These are phyloP conservation scores for Miscanthus sacchariflorus DNA, from an alignment of 202 grass and related monocot species.

Conservation along the genomic window DNA sequence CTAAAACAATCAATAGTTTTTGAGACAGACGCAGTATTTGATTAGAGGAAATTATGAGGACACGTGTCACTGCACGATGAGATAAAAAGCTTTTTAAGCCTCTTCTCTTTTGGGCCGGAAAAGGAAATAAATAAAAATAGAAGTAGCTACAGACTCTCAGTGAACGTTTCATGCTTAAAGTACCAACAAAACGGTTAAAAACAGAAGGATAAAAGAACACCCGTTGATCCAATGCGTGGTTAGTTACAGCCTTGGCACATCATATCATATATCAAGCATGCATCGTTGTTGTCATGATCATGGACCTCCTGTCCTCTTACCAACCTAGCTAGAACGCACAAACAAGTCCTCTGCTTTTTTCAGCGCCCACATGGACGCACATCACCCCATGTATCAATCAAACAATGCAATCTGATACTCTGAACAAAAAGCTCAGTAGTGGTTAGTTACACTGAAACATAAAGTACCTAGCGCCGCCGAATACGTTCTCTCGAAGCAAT, in stretches of 20 bases:
- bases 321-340: slow-evolving; percentile 8
- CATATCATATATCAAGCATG: neutral
- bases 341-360: neutral
- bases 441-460: neutral
- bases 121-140: no score
- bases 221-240: neutral
- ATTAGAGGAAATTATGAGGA: no score
- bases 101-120: no score
- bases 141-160: neutral
- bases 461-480: neutral
- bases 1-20: no score
- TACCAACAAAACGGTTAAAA: neutral
- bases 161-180: neutral
- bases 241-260: slow-evolving; percentile 6
- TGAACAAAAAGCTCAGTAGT: neutral
- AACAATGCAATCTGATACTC: neutral
- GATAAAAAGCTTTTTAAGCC: no score
- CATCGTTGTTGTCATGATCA: neutral
- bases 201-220: neutral
- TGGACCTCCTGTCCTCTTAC: neutral
- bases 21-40: no score
- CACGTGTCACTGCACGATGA: no score
- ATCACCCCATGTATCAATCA: neutral
- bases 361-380: neutral
- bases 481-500: slow-evolving; percentile 6